A percentile compares a stretch with the other conserved stretches of the same genome.
Conservation (phyloP, 768 basidiomycete genomes). For the Naganishia vaughanmartiniae region DNA sequence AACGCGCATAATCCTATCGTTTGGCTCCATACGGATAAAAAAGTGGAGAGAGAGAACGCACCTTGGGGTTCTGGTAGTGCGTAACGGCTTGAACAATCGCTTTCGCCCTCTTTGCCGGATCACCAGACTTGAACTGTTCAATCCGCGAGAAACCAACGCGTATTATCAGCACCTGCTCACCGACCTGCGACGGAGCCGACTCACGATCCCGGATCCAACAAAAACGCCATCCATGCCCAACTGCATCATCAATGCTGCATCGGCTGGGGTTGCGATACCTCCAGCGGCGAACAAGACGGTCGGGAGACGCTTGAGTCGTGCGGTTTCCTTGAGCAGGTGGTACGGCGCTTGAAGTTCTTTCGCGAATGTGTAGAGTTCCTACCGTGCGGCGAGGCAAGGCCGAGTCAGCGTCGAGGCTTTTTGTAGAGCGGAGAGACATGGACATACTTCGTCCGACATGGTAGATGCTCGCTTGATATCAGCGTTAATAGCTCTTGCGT, state of each 20-base stretch:
- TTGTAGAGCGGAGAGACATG: neutral
- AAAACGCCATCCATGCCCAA: conserved; percentile 97
- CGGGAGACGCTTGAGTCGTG: conserved; percentile 85
- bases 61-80: conserved; percentile 88
- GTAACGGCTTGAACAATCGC: conserved; percentile 98
- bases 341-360: conserved; percentile 76
- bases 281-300: conserved; percentile 92
- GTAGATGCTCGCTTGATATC: conserved; percentile 81
- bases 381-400: neutral
- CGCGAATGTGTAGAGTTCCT: conserved; percentile 84
- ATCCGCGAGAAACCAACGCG: neutral
- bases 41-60: conserved; percentile 17
- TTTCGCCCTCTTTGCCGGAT: conserved; percentile 87
- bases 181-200: conserved; percentile 59
- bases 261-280: conserved; percentile 86
- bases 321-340: conserved; percentile 92
- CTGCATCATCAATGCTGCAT: conserved; percentile 99
- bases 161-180: neutral
- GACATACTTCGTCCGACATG: conserved; percentile 72
- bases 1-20: too few relatives aligned
- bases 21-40: neutral
- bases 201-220: conserved; percentile 95
- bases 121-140: conserved; percentile 68
- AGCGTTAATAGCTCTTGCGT: conserved; percentile 75
- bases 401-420: neutral